phyloP scores from a whole-genome alignment of 768 basidiomycete genomes.

The Scleroderma citrinum region DNA sequence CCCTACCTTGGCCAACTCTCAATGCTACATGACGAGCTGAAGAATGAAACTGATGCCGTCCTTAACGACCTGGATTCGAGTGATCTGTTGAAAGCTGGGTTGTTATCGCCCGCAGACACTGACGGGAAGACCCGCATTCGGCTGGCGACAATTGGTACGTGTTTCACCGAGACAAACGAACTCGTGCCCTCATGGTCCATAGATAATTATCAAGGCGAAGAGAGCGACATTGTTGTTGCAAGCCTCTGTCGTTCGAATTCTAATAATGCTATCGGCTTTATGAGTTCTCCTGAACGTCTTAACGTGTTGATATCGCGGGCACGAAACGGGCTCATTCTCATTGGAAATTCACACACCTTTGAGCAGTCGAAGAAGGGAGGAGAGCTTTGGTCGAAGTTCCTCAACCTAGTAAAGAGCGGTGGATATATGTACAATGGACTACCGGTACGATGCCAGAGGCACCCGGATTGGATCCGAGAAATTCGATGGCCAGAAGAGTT shows the following conservation, averaged over 20 bases:
- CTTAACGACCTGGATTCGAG: constrained; percentile 57
- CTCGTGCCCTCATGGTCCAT: background rate
- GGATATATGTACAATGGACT: constrained; percentile 53
- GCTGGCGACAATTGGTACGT: constrained; percentile 59
- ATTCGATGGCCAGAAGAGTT: constrained; percentile 44
- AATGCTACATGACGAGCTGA: constrained; percentile 40
- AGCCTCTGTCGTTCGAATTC: constrained; percentile 58
- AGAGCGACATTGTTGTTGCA: constrained; percentile 61
- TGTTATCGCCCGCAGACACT: constrained; percentile 36
- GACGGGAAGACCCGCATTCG: constrained; percentile 46
- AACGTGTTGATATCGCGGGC: constrained; percentile 70
- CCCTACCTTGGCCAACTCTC: constrained; percentile 64
- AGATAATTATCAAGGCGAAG: constrained; percentile 79
- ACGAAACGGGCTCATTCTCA: constrained; percentile 58
- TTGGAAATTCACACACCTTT: constrained; percentile 62
- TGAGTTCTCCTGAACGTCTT: constrained; percentile 62
- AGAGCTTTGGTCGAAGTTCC: constrained; percentile 46
- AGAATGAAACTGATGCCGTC: constrained; percentile 48
- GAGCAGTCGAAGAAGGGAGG: constrained; percentile 42
- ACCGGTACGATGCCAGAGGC: constrained; percentile 53
- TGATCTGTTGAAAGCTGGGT: constrained; percentile 54
- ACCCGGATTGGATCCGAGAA: constrained; percentile 36
- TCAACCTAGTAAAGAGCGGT: constrained; percentile 36
- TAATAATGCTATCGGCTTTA: constrained; percentile 58
- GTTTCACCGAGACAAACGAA: background rate